Conservation (phyloP, 345 rosid genomes). For the Eucalyptus cloeziana region DNA sequence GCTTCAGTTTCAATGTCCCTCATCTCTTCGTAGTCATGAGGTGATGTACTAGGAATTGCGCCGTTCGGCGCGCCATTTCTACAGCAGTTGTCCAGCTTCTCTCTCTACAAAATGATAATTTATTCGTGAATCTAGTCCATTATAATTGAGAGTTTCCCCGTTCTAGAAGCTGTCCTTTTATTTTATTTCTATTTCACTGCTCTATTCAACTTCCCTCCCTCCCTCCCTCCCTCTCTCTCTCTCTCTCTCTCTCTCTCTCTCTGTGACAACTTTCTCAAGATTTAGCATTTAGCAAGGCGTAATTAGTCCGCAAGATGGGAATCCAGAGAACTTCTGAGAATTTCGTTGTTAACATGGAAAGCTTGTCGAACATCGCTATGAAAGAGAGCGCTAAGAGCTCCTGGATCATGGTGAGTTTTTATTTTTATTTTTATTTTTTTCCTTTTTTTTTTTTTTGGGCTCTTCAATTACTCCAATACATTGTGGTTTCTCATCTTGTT, state of each 20-base stretch:
- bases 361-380: background rate
- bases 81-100: background rate
- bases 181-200: background rate
- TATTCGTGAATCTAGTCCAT: background rate
- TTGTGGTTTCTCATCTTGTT: background rate
- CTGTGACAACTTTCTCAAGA: background rate
- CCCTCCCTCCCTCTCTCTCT: background rate
- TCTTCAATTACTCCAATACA: background rate
- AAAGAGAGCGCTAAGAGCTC: background rate
- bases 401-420: background rate
- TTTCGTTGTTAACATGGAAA: background rate
- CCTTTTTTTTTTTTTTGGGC: background rate
- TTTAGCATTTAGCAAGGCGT: background rate
- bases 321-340: background rate
- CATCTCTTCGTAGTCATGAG: background rate
- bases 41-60: background rate
- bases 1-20: background rate
- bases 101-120: background rate
- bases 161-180: background rate
- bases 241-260: background rate
- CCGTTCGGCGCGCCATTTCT: background rate
- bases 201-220: background rate
- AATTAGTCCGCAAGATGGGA: background rate
- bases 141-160: background rate
- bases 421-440: no score